Conservation (phyloP, 306 rosid species). For the Sechiopsis laciniata region DNA sequence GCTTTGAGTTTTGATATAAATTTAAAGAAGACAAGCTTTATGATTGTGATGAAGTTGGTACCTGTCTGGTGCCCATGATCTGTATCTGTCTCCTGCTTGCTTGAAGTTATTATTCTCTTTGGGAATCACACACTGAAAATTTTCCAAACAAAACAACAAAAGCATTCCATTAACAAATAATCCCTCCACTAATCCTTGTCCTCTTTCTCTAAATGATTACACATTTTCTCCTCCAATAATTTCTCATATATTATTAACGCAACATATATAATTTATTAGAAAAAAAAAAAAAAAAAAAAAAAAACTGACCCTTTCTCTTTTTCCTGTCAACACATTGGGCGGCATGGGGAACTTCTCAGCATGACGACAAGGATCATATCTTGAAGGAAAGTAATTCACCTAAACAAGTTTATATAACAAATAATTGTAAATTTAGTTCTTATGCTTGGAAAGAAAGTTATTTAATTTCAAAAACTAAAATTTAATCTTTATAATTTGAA, state of each 20-base stretch:
- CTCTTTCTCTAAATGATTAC: neutral
- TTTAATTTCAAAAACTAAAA: too few relatives aligned
- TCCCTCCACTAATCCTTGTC: neutral
- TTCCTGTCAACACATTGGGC: conserved; percentile 37
- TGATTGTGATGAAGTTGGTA: conserved; percentile 12
- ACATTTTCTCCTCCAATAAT: too few relatives aligned
- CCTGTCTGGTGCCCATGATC: conserved; percentile 85
- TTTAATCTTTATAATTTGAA: too few relatives aligned
- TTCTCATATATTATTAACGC: neutral
- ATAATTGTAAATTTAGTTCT: too few relatives aligned
- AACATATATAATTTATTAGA: neutral
- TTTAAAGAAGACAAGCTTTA: too few relatives aligned
- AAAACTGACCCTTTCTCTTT: conserved; percentile 66
- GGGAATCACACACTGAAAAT: conserved; percentile 45
- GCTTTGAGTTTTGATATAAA: too few relatives aligned
- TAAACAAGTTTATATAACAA: neutral
- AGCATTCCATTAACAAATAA: neutral
- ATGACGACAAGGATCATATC: conserved; percentile 64
- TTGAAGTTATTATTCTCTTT: conserved; percentile 86
- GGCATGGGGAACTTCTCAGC: conserved; percentile 74
- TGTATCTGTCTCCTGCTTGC: conserved; percentile 88
- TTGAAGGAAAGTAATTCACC: conserved; percentile 94
- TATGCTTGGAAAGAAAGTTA: too few relatives aligned
- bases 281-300: too few relatives aligned
- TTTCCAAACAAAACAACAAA: neutral